Evolutionary conservation across 805 yeast genomes (phyloP).

Genomic region (Monosporozyma aerobia): DNA sequence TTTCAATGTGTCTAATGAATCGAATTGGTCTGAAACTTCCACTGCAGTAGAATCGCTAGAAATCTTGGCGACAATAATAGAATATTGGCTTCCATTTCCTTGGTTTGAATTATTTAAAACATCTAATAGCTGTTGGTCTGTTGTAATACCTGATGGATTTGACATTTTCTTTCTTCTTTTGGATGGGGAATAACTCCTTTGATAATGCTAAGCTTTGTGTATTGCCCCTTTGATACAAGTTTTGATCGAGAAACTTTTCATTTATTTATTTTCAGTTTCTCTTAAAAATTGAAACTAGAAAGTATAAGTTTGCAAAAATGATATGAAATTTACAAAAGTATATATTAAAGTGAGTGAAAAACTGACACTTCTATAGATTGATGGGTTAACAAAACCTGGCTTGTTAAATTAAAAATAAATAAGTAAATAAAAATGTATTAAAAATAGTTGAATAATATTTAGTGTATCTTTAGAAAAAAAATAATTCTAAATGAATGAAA

Average conservation of each 20-base stretch:
- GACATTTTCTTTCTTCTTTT: constrained; percentile 37
- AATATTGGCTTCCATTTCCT: constrained; percentile 2
- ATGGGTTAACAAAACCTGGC: not conserved
- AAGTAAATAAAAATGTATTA: not conserved
- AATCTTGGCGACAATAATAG: constrained; percentile 17
- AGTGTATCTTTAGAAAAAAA: not conserved
- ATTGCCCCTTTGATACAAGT: not conserved
- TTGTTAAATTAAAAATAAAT: not conserved
- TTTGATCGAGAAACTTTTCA: not conserved
- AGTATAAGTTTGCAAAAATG: not conserved
- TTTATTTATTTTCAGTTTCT: not conserved
- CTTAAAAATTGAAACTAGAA: not conserved
- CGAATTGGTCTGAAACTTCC: constrained; percentile 8
- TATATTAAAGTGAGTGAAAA: not conserved
- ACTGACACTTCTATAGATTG: not conserved
- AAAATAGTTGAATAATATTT: not conserved
- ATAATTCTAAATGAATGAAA: not conserved
- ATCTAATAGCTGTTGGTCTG: constrained; percentile 21
- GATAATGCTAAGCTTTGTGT: not conserved
- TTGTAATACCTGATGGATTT: constrained; percentile 52
- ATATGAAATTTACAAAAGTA: not conserved
- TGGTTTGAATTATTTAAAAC: constrained; percentile 6
- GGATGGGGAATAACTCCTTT: no score
- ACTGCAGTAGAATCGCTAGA: constrained; percentile 20
- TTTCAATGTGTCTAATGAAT: constrained; percentile 36